These are phyloP conservation scores for Phylloporus sp. DNA, from an alignment of 768 basidiomycete genomes.

Conservation along the genomic window DNA sequence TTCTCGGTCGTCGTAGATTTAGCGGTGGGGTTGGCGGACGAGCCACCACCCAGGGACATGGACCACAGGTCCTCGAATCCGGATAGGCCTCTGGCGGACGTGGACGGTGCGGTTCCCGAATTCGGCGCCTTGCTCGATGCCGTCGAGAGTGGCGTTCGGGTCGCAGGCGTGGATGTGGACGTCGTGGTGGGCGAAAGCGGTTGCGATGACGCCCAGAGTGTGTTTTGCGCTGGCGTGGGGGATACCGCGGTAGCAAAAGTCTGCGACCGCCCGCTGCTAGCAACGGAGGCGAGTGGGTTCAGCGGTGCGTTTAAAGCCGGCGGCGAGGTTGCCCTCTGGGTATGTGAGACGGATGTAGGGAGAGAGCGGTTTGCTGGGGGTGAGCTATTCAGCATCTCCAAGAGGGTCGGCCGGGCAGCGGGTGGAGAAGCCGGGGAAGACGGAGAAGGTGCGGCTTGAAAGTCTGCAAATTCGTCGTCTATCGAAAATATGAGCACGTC, in stretches of 20 bases:
- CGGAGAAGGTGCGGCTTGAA: constrained; percentile 64
- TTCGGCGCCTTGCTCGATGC: constrained; percentile 13
- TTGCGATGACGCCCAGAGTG: constrained; percentile 22
- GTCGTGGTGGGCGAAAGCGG: constrained; percentile 24
- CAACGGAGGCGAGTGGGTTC: constrained; percentile 25
- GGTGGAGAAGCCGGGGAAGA: constrained; percentile 33
- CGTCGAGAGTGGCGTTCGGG: constrained; percentile 8
- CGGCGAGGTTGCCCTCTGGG: constrained; percentile 17
- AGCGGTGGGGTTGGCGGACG: constrained; percentile 23
- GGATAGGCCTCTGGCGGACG: constrained; percentile 37
- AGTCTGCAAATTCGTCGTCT: constrained; percentile 86
- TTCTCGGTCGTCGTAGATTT: constrained; percentile 47
- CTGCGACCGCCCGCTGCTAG: constrained; percentile 22
- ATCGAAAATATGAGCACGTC: constrained; percentile 10
- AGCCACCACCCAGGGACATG: constrained; percentile 61
- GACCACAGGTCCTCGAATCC: constrained; percentile 91
- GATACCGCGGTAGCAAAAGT: constrained; percentile 17
- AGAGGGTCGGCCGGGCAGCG: constrained; percentile 36
- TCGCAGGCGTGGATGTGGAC: constrained; percentile 5
- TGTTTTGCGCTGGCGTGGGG: constrained; percentile 16
- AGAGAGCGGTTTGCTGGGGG: constrained; percentile 17
- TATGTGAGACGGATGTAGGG: constrained; percentile 7
- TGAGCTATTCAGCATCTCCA: constrained; percentile 44
- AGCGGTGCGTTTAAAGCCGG: constrained; percentile 22
- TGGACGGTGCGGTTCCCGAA: constrained; percentile 17